These are phyloP conservation scores for Porodaedalea pini DNA, from an alignment of 1,284 basidiomycete genomes.

Conservation along the genomic window DNA sequence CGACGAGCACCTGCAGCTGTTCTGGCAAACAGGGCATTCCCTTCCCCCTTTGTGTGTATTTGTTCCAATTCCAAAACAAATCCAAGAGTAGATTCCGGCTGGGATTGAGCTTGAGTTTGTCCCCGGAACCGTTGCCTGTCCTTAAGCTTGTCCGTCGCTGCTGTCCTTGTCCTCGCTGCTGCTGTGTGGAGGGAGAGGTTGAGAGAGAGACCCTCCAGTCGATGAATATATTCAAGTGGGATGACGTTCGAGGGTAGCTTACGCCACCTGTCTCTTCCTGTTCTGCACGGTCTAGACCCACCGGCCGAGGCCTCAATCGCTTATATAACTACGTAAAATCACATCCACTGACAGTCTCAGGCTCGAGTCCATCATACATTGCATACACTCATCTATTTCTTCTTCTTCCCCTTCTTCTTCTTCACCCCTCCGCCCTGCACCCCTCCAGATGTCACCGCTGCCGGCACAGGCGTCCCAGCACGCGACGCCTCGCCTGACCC, in stretches of 20 bases:
- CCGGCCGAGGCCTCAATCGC: neutral
- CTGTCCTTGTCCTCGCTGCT: neutral
- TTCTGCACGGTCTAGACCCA: neutral
- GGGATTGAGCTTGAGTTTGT: too few species aligned
- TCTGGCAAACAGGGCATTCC: neutral
- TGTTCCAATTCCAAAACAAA: too few species aligned
- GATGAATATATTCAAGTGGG: neutral
- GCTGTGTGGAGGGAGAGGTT: neutral
- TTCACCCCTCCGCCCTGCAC: conserved; percentile 12
- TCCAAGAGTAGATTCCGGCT: too few species aligned
- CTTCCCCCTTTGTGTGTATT: too few species aligned
- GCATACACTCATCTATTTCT: conserved; percentile 10
- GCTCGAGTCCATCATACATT: too few species aligned
- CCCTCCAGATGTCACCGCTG: neutral
- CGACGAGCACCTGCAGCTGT: neutral
- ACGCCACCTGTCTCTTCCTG: too few species aligned
- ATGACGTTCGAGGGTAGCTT: conserved; percentile 12
- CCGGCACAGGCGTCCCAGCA: neutral
- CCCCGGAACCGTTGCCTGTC: too few species aligned
- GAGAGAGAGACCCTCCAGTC: neutral
- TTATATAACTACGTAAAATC: too few species aligned
- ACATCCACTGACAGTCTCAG: neutral
- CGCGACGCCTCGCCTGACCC: neutral
- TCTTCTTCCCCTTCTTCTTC: conserved; percentile 22
- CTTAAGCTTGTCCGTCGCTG: too few species aligned